These are phyloP conservation scores for Malus sylvestris DNA, from an alignment of 306 rosid species.

Conservation along the genomic window DNA sequence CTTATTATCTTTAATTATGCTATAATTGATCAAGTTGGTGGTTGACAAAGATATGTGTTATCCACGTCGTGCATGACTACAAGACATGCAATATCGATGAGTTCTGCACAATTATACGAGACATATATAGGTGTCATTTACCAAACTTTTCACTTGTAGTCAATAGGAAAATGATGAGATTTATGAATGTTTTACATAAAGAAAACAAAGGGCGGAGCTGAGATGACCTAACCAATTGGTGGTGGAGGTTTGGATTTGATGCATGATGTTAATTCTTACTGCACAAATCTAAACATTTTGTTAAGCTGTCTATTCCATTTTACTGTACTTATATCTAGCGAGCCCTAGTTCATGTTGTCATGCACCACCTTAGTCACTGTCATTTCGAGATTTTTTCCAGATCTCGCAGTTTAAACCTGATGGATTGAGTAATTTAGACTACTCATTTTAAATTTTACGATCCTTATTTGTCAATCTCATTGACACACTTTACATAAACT, in stretches of 20 bases:
- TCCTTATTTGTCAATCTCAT: too few relatives aligned
- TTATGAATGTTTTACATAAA: not conserved
- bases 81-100: not conserved
- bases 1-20: too few relatives aligned
- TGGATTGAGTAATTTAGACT: fast-evolving
- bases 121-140: not conserved
- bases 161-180: not conserved
- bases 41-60: too few relatives aligned
- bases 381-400: too few relatives aligned
- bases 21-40: too few relatives aligned
- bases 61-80: too few relatives aligned
- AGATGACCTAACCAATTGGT: not conserved
- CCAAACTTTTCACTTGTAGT: not conserved
- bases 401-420: too few relatives aligned
- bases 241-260: constrained; percentile 1
- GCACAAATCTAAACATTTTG: not conserved
- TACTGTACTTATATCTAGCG: too few relatives aligned
- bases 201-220: not conserved
- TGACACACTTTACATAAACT: too few relatives aligned
- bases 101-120: not conserved
- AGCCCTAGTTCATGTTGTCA: not conserved
- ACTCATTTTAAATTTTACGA: too few relatives aligned
- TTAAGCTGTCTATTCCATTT: not conserved
- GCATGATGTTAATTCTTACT: not conserved
- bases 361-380: constrained; percentile 7